Percentiles rank a stretch among this genome's conserved stretches.
These are phyloP conservation scores for Colletotrichum sansevieriae DNA, from an alignment of 2,329 filamentous ascomycete genomes.

Conservation along the genomic window DNA sequence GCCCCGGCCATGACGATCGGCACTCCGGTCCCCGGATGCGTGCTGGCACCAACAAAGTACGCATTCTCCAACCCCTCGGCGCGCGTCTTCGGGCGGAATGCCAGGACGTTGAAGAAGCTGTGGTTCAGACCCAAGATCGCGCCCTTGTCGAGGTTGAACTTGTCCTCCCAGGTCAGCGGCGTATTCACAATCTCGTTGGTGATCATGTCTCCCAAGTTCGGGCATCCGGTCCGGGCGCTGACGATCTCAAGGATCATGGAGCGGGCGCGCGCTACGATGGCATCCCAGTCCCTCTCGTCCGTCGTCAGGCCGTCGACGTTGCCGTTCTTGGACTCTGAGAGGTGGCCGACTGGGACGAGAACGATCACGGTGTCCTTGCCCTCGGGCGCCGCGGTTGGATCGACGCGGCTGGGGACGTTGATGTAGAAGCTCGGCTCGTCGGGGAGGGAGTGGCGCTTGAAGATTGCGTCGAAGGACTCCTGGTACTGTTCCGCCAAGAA, in stretches of 20 bases:
- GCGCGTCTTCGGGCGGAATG: slow-evolving; percentile 72
- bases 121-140: slow-evolving; percentile 80
- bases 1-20: slow-evolving; percentile 79
- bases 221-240: slow-evolving; percentile 68
- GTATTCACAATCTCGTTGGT: slow-evolving; percentile 75
- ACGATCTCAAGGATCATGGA: slow-evolving; percentile 72
- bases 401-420: slow-evolving; percentile 79
- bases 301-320: slow-evolving; percentile 47
- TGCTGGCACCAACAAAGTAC: slow-evolving; percentile 82
- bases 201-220: slow-evolving; percentile 61
- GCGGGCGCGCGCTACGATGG: slow-evolving; percentile 71
- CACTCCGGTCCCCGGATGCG: slow-evolving; percentile 82
- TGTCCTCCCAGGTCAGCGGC: slow-evolving; percentile 72
- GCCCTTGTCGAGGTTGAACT: slow-evolving; percentile 81
- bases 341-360: slow-evolving; percentile 79
- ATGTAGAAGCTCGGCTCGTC: slow-evolving; percentile 80
- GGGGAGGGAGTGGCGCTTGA: slow-evolving; percentile 76
- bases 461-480: slow-evolving; percentile 82
- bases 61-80: slow-evolving; percentile 63
- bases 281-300: slow-evolving; percentile 69
- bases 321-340: slow-evolving; percentile 61
- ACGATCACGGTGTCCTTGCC: slow-evolving; percentile 76
- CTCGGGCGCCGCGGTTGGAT: slow-evolving; percentile 74
- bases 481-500: slow-evolving; percentile 81
- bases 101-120: slow-evolving; percentile 79